Base-by-base conservation (phyloP, 2,329 filamentous ascomycete species). In the Exophiala aquamarina region DNA sequence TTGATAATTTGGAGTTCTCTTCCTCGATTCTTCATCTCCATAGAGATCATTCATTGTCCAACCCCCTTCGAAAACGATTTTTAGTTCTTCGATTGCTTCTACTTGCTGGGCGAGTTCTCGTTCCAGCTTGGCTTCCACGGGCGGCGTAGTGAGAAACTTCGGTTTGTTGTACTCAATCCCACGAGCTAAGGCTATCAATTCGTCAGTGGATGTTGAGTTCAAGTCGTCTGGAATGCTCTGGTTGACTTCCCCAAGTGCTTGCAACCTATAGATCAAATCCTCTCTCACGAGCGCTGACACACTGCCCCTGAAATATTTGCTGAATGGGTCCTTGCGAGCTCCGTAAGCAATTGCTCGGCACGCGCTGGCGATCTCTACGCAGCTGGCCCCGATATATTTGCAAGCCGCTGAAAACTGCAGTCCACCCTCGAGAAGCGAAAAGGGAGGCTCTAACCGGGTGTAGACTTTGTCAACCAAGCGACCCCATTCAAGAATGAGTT, bases 331-430 rank as follows among this genome's bases (percentile, higher is more conserved):
- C 21, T 50, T 37, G 32, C 44, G 46, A 31, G 34, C 28, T 11
- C 52, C 42, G 19, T 46, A 40, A 20, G 50, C 50, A 11, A 57
- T 36, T 15, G 41, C 47, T 38, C 39, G 52, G 35, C 44, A 55
- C 19, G 45, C 39, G 4, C 41, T 49, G 15, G 46, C 38, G 20
- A 57, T 45, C 20, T 53, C 49, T 14, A 45, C 44, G 41, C 55
- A 57, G 17, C 43, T 55, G 37, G 52, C 52, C 23, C 48, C 47
- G 29, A 37, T 35, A 15, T 46, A 41, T 19, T 20, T 26, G 40
- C 52, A 50, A 20, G 47, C 37, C 37, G 44, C 32, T n/a, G 40
- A 44, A 35, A 57, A 39, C 11, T 44, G 31, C 47, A 41, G 49
- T 8, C 32, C 46, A 15, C 35, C 35, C 18, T 47, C 29, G 3